Percentiles rank a stretch among this genome's conserved stretches.
phyloP scores from a whole-genome alignment of 176 grass and related monocot species.

The Themeda triandra region DNA sequence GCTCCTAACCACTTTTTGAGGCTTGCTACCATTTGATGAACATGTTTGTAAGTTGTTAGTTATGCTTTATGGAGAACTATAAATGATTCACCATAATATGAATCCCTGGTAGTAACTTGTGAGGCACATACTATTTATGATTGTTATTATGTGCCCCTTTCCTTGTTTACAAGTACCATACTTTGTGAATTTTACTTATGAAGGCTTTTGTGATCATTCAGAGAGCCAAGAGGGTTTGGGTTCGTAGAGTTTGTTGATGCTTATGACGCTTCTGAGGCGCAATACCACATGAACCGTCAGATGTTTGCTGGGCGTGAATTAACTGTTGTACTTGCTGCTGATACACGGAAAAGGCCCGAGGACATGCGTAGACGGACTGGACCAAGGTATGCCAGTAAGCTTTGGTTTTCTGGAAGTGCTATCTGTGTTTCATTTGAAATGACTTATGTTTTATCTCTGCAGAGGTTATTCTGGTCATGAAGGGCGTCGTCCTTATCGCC shows the following conservation, averaged over 20 bases:
- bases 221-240: constrained; percentile 81
- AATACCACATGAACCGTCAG: constrained; percentile 77
- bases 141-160: constrained; percentile 10
- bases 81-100: constrained; percentile 34
- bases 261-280: constrained; percentile 74
- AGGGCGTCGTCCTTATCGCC: constrained; percentile 43
- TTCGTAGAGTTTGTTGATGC: constrained; percentile 84
- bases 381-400: constrained; percentile 35
- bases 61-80: constrained; percentile 49
- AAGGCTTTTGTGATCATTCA: constrained; percentile 16
- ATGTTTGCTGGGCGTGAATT: constrained; percentile 75
- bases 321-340: constrained; percentile 70
- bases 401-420: neutral
- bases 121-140: constrained; percentile 20
- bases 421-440: constrained; percentile 20
- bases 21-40: constrained; percentile 52
- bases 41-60: constrained; percentile 60
- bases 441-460: constrained; percentile 22
- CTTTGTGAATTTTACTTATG: constrained; percentile 21
- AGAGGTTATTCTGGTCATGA: constrained; percentile 62
- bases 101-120: constrained; percentile 32
- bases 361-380: constrained; percentile 45
- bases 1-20: constrained; percentile 47
- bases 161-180: constrained; percentile 1
- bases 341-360: constrained; percentile 71